Evolutionary conservation across 306 rosid genomes (phyloP), one percentile per base, ranked within the genome.

Genomic region (Elaeagnus macrophylla): DNA sequence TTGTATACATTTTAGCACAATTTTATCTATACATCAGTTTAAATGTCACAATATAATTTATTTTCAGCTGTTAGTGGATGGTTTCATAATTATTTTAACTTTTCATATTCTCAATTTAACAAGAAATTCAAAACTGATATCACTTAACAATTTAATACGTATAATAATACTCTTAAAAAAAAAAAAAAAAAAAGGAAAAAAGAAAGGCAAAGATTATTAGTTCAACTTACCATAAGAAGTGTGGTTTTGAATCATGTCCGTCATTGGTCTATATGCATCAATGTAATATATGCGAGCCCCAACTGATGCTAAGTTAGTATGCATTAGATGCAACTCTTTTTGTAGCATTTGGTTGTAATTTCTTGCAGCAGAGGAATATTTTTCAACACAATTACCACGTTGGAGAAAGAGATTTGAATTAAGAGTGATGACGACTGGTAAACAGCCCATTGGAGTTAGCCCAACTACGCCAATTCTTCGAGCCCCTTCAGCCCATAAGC

Each of bases 391-490:
- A 6, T 25, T 25, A 25, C 69, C 62, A 19, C 91, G 78, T 5
- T 61, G 65, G 41, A 19, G 25, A 39, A 48, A 1, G 16, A 61
- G 36, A 45, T 48, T 37, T 1, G 89, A 70, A 6, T 67, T 59
- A 1, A 80, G 0, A 1, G 88, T 83, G 43, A 83, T 76, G 54
- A 80, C 70, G 0, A 58, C 0, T 0, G 95, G 95, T 67, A 86
- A 56, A 62, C 95, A 86, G 39, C 95, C 95, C 73, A 86, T 65
- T 8, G 95, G 83, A 62, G 91, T 83, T 39, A 80, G 62, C 65
- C 95, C 95, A 10, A 19, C 68, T 10, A 86, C 59, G 46, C 60
- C 77, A 39, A 83, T 71, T 57, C 46, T 81, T 32, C 65, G 25
- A 3, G 79, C 95, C 5, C 95, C 95, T 60, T 83, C 95, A 10